These are phyloP conservation scores for Boletus fagicola DNA, from an alignment of 768 basidiomycete genomes.

Conservation along the genomic window DNA sequence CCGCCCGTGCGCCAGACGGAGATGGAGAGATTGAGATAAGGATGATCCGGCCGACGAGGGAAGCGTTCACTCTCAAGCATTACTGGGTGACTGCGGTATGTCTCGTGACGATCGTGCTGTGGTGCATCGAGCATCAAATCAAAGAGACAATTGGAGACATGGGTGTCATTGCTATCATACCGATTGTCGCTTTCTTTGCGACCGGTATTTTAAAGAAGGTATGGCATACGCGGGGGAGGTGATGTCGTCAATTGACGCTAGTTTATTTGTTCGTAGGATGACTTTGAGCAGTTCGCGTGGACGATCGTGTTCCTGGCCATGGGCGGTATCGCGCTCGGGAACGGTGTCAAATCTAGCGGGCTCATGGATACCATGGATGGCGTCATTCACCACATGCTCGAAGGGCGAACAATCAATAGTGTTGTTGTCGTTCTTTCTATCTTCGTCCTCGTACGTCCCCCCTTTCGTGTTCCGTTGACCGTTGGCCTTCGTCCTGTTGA, in stretches of 20 bases:
- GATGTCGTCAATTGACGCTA: not conserved
- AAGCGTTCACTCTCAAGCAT: constrained; percentile 79
- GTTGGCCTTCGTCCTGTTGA: not conserved
- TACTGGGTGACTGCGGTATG: constrained; percentile 88
- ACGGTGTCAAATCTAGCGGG: constrained; percentile 88
- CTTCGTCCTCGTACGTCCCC: constrained; percentile 58
- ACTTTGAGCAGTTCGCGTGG: constrained; percentile 95
- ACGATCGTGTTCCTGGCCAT: constrained; percentile 94
- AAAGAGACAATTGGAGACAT: constrained; percentile 85
- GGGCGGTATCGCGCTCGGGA: constrained; percentile 96
- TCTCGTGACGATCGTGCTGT: constrained; percentile 78
- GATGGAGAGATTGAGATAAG: constrained; percentile 81
- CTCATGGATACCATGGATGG: constrained; percentile 76
- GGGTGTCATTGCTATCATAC: constrained; percentile 95
- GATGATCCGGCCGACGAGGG: constrained; percentile 78
- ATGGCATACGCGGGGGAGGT: constrained; percentile 6
- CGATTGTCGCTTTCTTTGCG: constrained; percentile 90
- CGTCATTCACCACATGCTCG: constrained; percentile 55
- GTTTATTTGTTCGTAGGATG: constrained; percentile 53
- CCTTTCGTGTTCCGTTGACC: not conserved
- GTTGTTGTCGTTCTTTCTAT: constrained; percentile 71
- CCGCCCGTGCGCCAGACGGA: constrained; percentile 67
- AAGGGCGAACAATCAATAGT: constrained; percentile 60
- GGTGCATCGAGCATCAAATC: constrained; percentile 84
- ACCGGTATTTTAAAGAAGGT: constrained; percentile 94